phyloP scores from a whole-genome alignment of 306 rosid species.

The Lotus japonicus region DNA sequence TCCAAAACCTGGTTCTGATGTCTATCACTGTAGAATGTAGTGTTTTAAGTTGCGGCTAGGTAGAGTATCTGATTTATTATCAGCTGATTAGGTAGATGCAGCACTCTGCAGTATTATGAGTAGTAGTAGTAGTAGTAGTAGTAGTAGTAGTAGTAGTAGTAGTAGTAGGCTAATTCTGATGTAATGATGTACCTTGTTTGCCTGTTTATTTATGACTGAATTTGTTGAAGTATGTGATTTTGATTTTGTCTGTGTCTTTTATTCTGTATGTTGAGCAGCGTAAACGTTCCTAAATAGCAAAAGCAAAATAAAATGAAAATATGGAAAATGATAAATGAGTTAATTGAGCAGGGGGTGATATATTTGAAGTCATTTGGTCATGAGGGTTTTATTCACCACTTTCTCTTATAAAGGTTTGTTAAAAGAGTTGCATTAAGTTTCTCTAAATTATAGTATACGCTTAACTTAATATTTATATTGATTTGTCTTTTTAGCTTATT shows the following conservation, averaged over 20 bases:
- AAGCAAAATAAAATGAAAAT: no score
- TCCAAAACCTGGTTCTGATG: constrained; percentile 11
- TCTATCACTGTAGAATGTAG: constrained; percentile 35
- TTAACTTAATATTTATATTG: no score
- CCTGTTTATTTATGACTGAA: constrained; percentile 31
- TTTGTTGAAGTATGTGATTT: constrained; percentile 14
- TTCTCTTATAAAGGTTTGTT: no score
- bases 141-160: constrained; percentile 26
- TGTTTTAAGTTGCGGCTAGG: constrained; percentile 34
- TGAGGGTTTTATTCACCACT: no score
- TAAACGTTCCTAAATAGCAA: no score
- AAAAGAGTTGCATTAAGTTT: no score
- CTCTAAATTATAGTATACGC: no score
- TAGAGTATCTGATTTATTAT: constrained; percentile 46
- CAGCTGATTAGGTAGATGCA: constrained; percentile 58
- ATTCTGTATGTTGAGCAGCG: no score
- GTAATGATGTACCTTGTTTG: constrained; percentile 34
- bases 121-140: constrained; percentile 30
- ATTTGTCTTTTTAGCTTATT: no score
- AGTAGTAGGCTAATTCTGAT: constrained; percentile 37
- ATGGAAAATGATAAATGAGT: no score
- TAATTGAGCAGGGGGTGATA: no score
- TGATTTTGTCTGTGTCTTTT: neutral
- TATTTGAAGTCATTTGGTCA: no score
- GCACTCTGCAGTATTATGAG: constrained; percentile 35